phyloP scores from a whole-genome alignment of 768 basidiomycete species.

The Trametes cingulata region DNA sequence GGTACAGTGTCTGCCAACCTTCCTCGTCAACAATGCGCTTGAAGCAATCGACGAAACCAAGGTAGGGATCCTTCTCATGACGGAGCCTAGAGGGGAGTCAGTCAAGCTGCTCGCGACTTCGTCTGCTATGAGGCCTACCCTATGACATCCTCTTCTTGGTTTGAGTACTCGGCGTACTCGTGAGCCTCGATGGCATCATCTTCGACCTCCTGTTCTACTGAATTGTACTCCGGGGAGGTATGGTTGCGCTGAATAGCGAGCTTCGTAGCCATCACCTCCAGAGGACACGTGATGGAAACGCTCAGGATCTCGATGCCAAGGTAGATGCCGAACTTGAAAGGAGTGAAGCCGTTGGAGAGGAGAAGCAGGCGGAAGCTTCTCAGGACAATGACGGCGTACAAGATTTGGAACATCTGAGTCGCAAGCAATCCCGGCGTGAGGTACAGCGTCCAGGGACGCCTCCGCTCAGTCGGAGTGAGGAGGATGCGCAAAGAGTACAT shows the following conservation, averaged over 20 bases:
- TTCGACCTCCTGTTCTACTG: conserved; percentile 72
- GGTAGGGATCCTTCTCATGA: conserved; percentile 77
- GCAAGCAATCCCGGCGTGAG: conserved; percentile 68
- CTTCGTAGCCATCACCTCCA: conserved; percentile 78
- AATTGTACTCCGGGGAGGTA: conserved; percentile 71
- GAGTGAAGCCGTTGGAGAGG: conserved; percentile 54
- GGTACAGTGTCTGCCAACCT: conserved; percentile 70
- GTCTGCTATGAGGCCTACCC: conserved; percentile 49
- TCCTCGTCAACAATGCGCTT: conserved; percentile 81
- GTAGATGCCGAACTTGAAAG: conserved; percentile 55
- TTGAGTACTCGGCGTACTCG: conserved; percentile 73
- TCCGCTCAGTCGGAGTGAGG: conserved; percentile 79
- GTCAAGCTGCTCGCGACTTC: background rate
- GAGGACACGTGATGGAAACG: conserved; percentile 63
- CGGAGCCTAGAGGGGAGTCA: conserved; percentile 50
- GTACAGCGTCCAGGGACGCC: conserved; percentile 78
- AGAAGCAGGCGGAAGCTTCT: conserved; percentile 52
- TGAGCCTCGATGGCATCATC: conserved; percentile 58
- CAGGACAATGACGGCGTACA: conserved; percentile 46
- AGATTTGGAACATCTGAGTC: conserved; percentile 45
- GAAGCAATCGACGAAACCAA: conserved; percentile 70
- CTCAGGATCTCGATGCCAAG: conserved; percentile 55
- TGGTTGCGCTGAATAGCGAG: conserved; percentile 87
- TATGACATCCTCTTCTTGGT: conserved; percentile 80
- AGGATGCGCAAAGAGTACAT: conserved; percentile 64